Conservation (phyloP, 164 flowering plant genomes). For the Annona cherimola region DNA sequence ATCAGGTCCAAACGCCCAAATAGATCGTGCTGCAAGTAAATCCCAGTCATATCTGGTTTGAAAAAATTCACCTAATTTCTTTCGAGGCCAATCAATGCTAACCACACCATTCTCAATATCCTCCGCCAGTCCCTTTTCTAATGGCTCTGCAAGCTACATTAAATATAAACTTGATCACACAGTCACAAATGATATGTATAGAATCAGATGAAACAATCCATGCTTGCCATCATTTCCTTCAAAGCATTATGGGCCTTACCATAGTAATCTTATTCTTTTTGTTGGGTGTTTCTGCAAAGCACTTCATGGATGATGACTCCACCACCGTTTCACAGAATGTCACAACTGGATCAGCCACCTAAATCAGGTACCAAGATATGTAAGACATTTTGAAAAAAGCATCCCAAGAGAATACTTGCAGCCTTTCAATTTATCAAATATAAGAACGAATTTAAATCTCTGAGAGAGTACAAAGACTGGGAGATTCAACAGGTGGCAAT, state of each 20-base stretch:
- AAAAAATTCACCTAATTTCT: slow-evolving; percentile 79
- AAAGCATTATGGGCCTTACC: slow-evolving; percentile 35
- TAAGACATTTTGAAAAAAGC: neutral
- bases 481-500: neutral
- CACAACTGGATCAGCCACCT: slow-evolving; percentile 99
- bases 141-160: slow-evolving; percentile 86
- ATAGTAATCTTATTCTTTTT: slow-evolving; percentile 95
- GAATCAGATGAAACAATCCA: neutral
- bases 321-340: slow-evolving; percentile 99
- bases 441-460: neutral
- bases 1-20: slow-evolving; percentile 99
- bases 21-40: slow-evolving; percentile 89
- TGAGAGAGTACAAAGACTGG: neutral
- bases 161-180: neutral
- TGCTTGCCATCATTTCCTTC: neutral
- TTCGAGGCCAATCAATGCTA: slow-evolving; percentile 86
- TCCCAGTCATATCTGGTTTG: slow-evolving; percentile 95
- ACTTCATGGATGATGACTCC: slow-evolving; percentile 97
- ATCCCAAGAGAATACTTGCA: neutral
- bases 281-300: slow-evolving; percentile 99
- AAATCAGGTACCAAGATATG: slow-evolving; percentile 14
- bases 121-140: slow-evolving; percentile 96
- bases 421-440: neutral
- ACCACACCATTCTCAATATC: slow-evolving; percentile 96
- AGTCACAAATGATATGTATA: neutral